These are phyloP conservation scores for Colletotrichum somersetense DNA, from an alignment of 2,329 filamentous ascomycete genomes.

Conservation along the genomic window DNA sequence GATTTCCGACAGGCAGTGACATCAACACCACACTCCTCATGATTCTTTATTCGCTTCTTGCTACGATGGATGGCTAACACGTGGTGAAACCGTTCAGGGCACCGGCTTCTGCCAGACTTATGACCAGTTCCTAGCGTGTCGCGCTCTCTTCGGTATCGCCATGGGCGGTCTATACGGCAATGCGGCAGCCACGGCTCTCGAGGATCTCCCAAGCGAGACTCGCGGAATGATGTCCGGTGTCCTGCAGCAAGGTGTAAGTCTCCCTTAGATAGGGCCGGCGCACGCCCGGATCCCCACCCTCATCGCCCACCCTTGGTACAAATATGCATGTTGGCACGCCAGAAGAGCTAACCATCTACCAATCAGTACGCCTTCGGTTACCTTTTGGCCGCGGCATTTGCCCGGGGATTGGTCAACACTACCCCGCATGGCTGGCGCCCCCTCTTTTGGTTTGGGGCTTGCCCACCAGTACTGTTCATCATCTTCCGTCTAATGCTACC, in stretches of 20 bases:
- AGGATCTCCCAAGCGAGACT: conserved; percentile 76
- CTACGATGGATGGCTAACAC: conserved; percentile 3
- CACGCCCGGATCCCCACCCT: background rate
- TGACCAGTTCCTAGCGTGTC: conserved; percentile 78
- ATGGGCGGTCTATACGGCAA: conserved; percentile 88
- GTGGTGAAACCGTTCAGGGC: conserved; percentile 51
- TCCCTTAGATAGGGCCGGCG: conserved; percentile 53
- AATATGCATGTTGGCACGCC: background rate
- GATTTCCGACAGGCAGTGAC: conserved; percentile 10
- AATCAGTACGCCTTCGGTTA: conserved; percentile 73
- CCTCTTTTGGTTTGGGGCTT: conserved; percentile 89
- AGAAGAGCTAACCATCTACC: conserved; percentile 22
- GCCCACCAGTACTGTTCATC: conserved; percentile 85
- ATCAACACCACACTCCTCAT: conserved; percentile 25
- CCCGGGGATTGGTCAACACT: conserved; percentile 78
- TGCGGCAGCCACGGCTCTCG: conserved; percentile 81
- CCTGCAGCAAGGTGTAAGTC: conserved; percentile 73
- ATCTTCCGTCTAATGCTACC: conserved; percentile 81
- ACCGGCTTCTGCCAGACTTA: conserved; percentile 80
- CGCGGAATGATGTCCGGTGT: conserved; percentile 82
- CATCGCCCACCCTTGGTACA: too few species aligned
- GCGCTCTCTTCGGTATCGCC: conserved; percentile 81
- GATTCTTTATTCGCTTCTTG: conserved; percentile 4
- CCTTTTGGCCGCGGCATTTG: conserved; percentile 69
- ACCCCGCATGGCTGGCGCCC: conserved; percentile 86